Base-by-base conservation (phyloP, 2,329 filamentous ascomycete species). In the Tolypocladium guangdongense region DNA sequence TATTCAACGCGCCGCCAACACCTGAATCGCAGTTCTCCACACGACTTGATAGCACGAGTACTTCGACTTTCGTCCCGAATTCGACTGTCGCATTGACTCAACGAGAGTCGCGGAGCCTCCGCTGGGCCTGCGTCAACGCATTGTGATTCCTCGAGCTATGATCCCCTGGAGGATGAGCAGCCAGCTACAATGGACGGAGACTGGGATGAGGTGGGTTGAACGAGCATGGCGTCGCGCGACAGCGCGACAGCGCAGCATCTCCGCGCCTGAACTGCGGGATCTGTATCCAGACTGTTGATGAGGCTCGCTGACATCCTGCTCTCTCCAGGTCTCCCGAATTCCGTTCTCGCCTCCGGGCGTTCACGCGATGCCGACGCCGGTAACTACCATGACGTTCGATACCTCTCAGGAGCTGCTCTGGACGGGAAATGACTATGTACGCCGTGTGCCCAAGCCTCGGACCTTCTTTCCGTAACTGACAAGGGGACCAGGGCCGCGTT, bases 361-460 rank as follows among this genome's bases (percentile, higher is more conserved):
- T 63, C 84, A 87, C 73, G 80, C 80, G 59, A 74, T 87, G 63
- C 80, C 84, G 45, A 87, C 87, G 24, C 82, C 83, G 54, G 83
- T 90, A 60, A 86, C 87, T 46, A 86, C 90, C 3, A 81, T 96
- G 68, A 86, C 87, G 49, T 99, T 99, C 70, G 93, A 99, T 69
- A 87, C 86, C 54, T 78, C 80, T 39, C 87, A 96, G 68, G 93
- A 99, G 69, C 78, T 99, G 37, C 73, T 99, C 52, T 99, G 95
- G 93, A 83, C 85, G 3, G 95, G 91, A 48, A 95, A 93, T 69
- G 88, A 93, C 73, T 89, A 85, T 77, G 89, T 93, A 76, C 75
- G 81, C 63, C 33, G 14, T 50, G 8, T n/a, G 24, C 35, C 47
- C 27, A n/a, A 33, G 22, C 18, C 14, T 45, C 4, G 33, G n/a